Evolutionary conservation across 371 early-diverging fungal species (phyloP).

Genomic region (Apophysomyces trapeziformis): DNA sequence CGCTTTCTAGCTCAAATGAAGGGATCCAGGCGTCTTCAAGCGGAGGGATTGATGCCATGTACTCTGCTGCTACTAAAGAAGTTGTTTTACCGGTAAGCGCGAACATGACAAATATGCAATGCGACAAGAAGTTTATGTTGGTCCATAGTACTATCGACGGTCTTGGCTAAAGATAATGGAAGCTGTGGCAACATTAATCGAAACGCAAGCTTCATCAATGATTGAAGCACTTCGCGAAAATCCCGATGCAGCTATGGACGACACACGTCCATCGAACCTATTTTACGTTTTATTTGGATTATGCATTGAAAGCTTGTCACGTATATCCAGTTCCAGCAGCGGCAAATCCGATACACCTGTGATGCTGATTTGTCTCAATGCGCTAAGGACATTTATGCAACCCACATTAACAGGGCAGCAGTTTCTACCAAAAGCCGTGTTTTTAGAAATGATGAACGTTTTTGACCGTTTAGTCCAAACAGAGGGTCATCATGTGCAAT

Average conservation of each 20-base stretch:
- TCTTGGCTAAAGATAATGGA: slow-evolving; percentile 64
- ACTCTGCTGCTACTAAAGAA: slow-evolving; percentile 56
- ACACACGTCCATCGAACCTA: slow-evolving; percentile 43
- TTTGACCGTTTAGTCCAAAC: slow-evolving; percentile 67
- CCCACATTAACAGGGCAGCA: slow-evolving; percentile 44
- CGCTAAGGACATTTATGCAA: slow-evolving; percentile 48
- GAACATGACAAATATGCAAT: slow-evolving; percentile 19
- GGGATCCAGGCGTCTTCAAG: slow-evolving; percentile 48
- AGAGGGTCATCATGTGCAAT: slow-evolving; percentile 51
- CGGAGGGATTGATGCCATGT: slow-evolving; percentile 55
- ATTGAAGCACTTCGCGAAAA: slow-evolving; percentile 41
- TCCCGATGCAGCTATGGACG: slow-evolving; percentile 35
- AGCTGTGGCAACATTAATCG: slow-evolving; percentile 57
- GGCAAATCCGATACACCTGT: slow-evolving; percentile 36
- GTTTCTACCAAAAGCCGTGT: slow-evolving; percentile 57
- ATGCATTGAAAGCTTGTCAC: slow-evolving; percentile 66
- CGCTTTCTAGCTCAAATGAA: slow-evolving; percentile 46
- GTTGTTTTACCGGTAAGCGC: slow-evolving; percentile 63
- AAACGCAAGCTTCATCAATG: slow-evolving; percentile 48
- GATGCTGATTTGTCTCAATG: slow-evolving; percentile 43
- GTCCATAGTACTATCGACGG: slow-evolving; percentile 46
- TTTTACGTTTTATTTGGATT: slow-evolving; percentile 68
- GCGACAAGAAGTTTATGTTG: too few species aligned
- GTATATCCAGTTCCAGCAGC: slow-evolving; percentile 44
- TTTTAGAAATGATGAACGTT: slow-evolving; percentile 65